phyloP scores from a whole-genome alignment of 208 protist species.

The Acanthamoeba sp. region DNA sequence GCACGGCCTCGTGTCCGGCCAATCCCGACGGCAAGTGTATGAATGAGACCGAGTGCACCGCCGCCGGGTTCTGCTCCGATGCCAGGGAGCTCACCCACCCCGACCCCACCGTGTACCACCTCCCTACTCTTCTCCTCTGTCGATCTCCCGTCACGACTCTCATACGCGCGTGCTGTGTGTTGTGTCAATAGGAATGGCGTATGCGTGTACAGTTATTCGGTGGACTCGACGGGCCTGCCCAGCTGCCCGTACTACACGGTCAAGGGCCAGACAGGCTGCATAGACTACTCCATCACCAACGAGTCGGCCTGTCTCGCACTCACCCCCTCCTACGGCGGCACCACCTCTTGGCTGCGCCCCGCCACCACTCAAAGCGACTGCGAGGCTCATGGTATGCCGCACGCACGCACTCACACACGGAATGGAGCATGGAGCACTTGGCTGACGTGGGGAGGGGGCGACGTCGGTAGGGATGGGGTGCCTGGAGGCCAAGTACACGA shows the following conservation, averaged over 20 bases:
- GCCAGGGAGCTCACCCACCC: not conserved
- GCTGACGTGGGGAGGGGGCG: not conserved
- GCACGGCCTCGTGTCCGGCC: not conserved
- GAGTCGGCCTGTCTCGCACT: not conserved
- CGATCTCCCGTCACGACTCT: too few relatives aligned
- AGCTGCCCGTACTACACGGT: not conserved
- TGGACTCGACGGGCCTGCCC: not conserved
- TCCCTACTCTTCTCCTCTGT: not conserved
- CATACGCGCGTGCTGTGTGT: not conserved
- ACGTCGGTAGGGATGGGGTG: constrained; percentile 6
- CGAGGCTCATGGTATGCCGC: not conserved
- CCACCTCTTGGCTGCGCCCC: not conserved
- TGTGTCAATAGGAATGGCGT: not conserved
- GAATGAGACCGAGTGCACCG: not conserved
- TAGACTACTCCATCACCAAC: constrained; percentile 13
- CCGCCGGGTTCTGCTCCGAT: not conserved
- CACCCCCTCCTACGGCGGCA: not conserved
- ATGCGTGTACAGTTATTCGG: not conserved
- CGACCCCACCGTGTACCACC: not conserved
- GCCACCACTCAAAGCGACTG: not conserved
- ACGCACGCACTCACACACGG: not conserved
- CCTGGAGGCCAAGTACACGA: not conserved
- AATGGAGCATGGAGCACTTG: too few relatives aligned
- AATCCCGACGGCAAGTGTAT: not conserved
- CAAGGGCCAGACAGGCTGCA: not conserved